Evolutionary conservation across 1,139 yeast species (phyloP), one percentile per base, ranked within the genome.

Genomic region (Magnusiomyces clavatus): DNA sequence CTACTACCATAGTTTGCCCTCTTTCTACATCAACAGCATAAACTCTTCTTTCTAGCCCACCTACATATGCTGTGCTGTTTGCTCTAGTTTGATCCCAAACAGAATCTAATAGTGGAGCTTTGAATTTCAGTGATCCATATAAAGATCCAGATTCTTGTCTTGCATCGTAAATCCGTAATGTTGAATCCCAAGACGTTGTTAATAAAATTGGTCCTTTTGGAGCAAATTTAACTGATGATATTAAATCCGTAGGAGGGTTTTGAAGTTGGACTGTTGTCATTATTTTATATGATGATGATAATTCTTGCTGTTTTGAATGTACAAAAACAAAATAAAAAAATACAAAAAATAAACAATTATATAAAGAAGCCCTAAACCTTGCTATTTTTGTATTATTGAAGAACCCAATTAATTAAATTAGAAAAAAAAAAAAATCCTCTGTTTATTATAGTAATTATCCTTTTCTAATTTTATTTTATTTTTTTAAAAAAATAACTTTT

Each of bases 171-270:
- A 69, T 58, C 36, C 66, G 59, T 3, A 69, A 51, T 13, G 61
- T 59, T 10, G 61, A 54, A 48, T 70, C 74, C 74, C 74, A 70
- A 2, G 71, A 66, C n/a, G 70, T 59, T 2, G 61, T 65, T n/a
- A 70, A 59, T 37, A 69, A 58, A 20, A 46, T 55, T 12, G 60
- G 57, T 39, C 54, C 57, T 19, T 43, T 56, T 8, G 62, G 66
- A 44, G 63, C 57, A 55, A 62, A 66, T 36, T 57, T 57, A 11
- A 66, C 61, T 4, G 61, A 47, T 3, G 70, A 66, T 14, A 66
- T 60, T n/a, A 65, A 50, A 48, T 66, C 70, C 41, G 50, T 49
- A 3, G 69, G 69, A 4, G 67, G 58, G 20, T 51, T 46, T 39
- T 52, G 43, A 4, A 52, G 50, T 35, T 50, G 45, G 3, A 52